Base-by-base conservation (phyloP, 2,329 filamentous ascomycete genomes). In the Fusarium albosuccineum region DNA sequence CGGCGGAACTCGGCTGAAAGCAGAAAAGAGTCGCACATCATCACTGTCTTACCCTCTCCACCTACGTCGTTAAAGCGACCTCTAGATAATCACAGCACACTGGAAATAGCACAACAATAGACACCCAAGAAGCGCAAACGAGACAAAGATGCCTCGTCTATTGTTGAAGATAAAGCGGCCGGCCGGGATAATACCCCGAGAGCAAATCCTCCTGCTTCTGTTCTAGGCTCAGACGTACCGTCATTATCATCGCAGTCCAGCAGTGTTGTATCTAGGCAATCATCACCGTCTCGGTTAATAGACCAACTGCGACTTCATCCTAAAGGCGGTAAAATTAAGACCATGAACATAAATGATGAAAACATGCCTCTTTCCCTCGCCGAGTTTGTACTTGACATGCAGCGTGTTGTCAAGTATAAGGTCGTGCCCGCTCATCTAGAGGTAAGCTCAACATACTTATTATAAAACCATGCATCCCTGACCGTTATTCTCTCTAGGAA, bases 301-400 rank as follows among this genome's bases (percentile, higher is more conserved):
- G 14, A 51, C 7, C 48, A 51, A 11, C 48, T 51, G 22, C 48
- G 48, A 27, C 48, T 39, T 1, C 33, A 51, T 7, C 22, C 48
- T 8, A 51, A 51, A n/a, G 48, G 48, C 9, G 22, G 16, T 6
- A 17, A 39, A 8, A 8, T 27, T 11, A 40, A 27, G 22, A 26
- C 48, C 5, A 51, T 51, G 48, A 27, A 51, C n/a, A n/a, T 51
- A 6, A 40, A 51, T 34, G 48, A 51, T 8, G 33, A 39, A 8
- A 14, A 51, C 22, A 51, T 51, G 48, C 48, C 48, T 10, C 22
- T 39, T 14, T 51, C 16, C 14, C 22, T 51, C 16, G 16, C 46
- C 16, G 30, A 50, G 17, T 50, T 50, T 26, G 42, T 45, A 10
- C 26, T 45, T 9, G 42, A 45, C 5, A 45, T 45, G 42, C 42